Conservation (phyloP, 1,284 basidiomycete genomes). For the Trichosporon asahii region DNA sequence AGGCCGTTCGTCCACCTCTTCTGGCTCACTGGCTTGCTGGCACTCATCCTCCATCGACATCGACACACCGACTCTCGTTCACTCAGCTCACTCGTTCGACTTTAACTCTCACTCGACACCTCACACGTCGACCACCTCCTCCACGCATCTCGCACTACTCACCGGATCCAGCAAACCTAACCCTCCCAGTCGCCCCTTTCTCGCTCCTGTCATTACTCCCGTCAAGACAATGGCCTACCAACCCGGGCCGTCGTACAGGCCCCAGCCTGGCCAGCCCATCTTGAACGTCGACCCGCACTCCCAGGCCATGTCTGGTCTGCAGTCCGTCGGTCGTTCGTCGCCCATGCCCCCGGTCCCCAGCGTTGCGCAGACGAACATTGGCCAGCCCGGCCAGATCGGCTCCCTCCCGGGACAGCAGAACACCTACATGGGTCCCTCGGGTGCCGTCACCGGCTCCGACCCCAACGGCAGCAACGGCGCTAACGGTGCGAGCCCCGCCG, state of each 20-base stretch:
- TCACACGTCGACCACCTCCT: not conserved
- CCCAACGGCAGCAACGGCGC: slow-evolving; percentile 10
- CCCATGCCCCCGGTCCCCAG: slow-evolving; percentile 41
- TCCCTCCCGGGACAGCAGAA: slow-evolving; percentile 15
- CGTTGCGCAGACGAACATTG: slow-evolving; percentile 35
- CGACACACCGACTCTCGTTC: not conserved
- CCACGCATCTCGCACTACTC: not conserved
- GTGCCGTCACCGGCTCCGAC: not conserved
- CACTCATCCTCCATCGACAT: not conserved
- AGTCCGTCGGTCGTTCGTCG: slow-evolving; percentile 31
- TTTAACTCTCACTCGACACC: not conserved
- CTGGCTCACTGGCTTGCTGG: not conserved
- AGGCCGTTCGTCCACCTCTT: not conserved
- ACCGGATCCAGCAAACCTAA: not conserved
- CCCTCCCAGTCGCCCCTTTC: not conserved
- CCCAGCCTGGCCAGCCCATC: slow-evolving; percentile 10
- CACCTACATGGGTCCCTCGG: slow-evolving; percentile 5
- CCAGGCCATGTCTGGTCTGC: slow-evolving; percentile 19
- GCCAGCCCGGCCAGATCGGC: slow-evolving; percentile 35
- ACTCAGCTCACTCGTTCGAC: not conserved
- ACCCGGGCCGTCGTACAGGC: slow-evolving; percentile 30
- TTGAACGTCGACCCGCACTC: slow-evolving; percentile 21
- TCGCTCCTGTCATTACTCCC: not conserved
- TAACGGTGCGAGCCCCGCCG: slow-evolving; percentile 18
- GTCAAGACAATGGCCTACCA: slow-evolving; percentile 29